Evolutionary conservation across 768 basidiomycete genomes (phyloP), one percentile per base, ranked within the genome.

Genomic region (Royoungia palumana): DNA sequence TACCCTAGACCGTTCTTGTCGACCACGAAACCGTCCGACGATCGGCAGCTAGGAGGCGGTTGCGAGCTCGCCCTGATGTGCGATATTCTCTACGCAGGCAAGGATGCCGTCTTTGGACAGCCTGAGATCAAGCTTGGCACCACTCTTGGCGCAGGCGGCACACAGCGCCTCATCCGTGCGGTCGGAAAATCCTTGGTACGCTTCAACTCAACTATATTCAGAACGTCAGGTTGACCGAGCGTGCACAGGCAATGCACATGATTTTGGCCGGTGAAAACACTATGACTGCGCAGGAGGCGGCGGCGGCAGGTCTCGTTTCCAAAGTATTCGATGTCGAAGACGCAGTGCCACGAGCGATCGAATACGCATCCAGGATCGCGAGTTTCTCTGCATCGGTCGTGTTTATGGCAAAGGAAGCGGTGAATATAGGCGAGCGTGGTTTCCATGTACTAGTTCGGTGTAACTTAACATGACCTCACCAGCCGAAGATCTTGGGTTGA

Each of bases 61-160:
- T 96, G 94, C 65, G 95, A 97, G 69, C 83, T 98, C 28, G 94
- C 94, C 0, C 75, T 97, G 60, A 92, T 92, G 88, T 92, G 90
- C 67, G 94, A 98, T 68, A 91, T 96, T 67, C 81, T 96, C 62
- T 82, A 94, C 49, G 91, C 89, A 11, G 86, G 90, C 8, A 84
- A 88, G 2, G 87, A 78, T 20, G 94, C 95, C 12, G 81, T 82
- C 50, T 97, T 98, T 63, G 93, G 92, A 16, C 94, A 95, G 63
- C 95, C 95, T 12, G 95, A 98, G 66, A 91, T 98, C 70, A 94
- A 88, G 59, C 79, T 96, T 32, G 94, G 94, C 46, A 85, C 90
- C 48, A 94, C 96, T 62, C 93, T 94, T 19, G 94, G 94, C 9
- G 91, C 86, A 11, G 94, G 94, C 44, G 94, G 94, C 9, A 91